These are phyloP conservation scores for Backusella circina DNA, from an alignment of 192 early-diverging fungal species.

Conservation along the genomic window DNA sequence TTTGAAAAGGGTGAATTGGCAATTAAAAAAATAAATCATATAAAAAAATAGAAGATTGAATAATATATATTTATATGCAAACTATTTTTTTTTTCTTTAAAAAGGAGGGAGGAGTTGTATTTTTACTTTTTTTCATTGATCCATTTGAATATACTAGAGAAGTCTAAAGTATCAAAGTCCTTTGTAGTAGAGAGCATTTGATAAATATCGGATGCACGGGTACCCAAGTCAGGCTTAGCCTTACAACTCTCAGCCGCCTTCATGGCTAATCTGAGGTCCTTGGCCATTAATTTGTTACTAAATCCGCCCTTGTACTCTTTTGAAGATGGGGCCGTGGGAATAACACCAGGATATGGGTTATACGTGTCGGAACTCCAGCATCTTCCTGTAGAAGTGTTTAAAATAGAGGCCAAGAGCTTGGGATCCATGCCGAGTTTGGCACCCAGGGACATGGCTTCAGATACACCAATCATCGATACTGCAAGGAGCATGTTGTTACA, in stretches of 20 bases:
- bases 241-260: constrained; percentile 70
- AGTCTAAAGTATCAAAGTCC: constrained; percentile 77
- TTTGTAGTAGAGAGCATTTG: constrained; percentile 64
- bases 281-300: constrained; percentile 83
- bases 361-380: constrained; percentile 94
- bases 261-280: constrained; percentile 89
- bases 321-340: constrained; percentile 73
- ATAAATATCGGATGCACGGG: constrained; percentile 79
- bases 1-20: not conserved
- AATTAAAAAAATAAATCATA: not conserved
- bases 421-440: constrained; percentile 86
- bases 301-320: constrained; percentile 89
- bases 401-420: constrained; percentile 72
- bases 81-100: not conserved
- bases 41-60: constrained; percentile 1
- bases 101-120: not conserved
- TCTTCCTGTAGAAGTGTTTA: constrained; percentile 87
- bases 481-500: constrained; percentile 97
- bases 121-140: not conserved
- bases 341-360: constrained; percentile 84
- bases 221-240: constrained; percentile 64
- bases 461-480: constrained; percentile 88
- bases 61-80: not conserved
- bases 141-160: constrained; percentile 64
- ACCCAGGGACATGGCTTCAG: constrained; percentile 93